Percentiles rank a stretch among this genome's conserved stretches.
Evolutionary conservation across 768 basidiomycete genomes (phyloP).

Genomic region (Leucosporidium creatinivorum): DNA sequence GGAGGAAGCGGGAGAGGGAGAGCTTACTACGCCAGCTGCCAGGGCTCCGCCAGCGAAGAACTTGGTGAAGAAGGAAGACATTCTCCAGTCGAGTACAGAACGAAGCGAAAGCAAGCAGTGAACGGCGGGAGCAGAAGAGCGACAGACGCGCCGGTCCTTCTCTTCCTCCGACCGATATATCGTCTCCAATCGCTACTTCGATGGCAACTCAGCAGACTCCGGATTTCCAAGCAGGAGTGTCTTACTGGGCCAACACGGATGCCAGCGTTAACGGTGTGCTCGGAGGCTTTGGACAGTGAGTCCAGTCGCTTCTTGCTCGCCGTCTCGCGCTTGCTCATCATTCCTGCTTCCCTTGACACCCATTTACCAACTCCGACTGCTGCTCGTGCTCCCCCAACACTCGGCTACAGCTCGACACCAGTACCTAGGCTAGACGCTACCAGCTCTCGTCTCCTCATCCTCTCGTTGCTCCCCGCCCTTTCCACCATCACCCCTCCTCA

Average conservation of each 20-base stretch:
- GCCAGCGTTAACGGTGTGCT: constrained; percentile 82
- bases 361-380: too few species aligned
- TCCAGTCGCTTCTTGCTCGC: neutral
- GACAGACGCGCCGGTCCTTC: too few species aligned
- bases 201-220: constrained; percentile 40
- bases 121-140: neutral
- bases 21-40: neutral
- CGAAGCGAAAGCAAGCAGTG: neutral
- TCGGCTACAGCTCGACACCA: constrained; percentile 38
- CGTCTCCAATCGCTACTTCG: neutral
- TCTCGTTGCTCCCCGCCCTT: constrained; percentile 71
- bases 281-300: constrained; percentile 46
- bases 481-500: constrained; percentile 68
- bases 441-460: constrained; percentile 78
- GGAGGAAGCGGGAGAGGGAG: neutral
- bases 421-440: constrained; percentile 85
- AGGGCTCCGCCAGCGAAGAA: neutral
- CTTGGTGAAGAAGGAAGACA: neutral
- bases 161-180: neutral
- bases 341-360: too few species aligned
- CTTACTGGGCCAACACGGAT: constrained; percentile 77
- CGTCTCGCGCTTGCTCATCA: too few species aligned
- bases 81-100: too few species aligned
- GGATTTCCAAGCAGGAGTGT: constrained; percentile 65
- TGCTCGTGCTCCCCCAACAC: neutral